Base-by-base conservation (phyloP, 2,329 filamentous ascomycete species). In the Zymoseptoria passerinii region DNA sequence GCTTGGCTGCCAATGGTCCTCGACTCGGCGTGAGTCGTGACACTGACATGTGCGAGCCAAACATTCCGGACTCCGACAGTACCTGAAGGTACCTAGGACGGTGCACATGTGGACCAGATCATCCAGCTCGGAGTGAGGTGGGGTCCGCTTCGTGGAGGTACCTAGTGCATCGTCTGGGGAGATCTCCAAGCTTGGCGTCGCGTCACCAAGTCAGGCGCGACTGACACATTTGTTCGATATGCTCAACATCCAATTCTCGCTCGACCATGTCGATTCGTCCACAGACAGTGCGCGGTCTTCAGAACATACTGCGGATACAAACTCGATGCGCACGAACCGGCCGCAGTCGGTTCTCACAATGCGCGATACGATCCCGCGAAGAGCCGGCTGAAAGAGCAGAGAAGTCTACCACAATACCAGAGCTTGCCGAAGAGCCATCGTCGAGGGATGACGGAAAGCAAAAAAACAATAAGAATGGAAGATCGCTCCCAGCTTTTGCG, bases 101-200 rank as follows among this genome's bases (percentile, higher is more conserved):
- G 23, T 23, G 23, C 2, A n/a, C n/a, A n/a, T 5, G n/a, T 44
- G 35, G 35, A 16, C 35, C 35, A 44, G 35, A 44, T 44, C n/a
- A n/a, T n/a, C n/a, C n/a, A n/a, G n/a, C n/a, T n/a, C 49, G 49
- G 49, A 51, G 49, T 51, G 91, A 91, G 70, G 96, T 91, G 0
- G 90, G 90, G 65, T 51, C n/a, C n/a, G n/a, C n/a, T n/a, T n/a
- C n/a, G n/a, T n/a, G n/a, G 20, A 6, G 49, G 27, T 51, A 13
- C 13, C 13, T 23, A 44, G 35, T 44, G 35, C 35, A 44, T 44
- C 13, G 5, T 44, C 35, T 44, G 4, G 35, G 35, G 16, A 44
- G 35, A 44, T 44, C 35, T 44, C 35, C n/a, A 3, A 44, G n/a
- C 35, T 44, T 44, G 35, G 35, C 35, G 35, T 44, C 13, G 35